Percentiles rank a stretch among this genome's conserved stretches.
These are phyloP conservation scores for Pleurotus tuoliensis DNA, from an alignment of 768 basidiomycete species.

Conservation along the genomic window DNA sequence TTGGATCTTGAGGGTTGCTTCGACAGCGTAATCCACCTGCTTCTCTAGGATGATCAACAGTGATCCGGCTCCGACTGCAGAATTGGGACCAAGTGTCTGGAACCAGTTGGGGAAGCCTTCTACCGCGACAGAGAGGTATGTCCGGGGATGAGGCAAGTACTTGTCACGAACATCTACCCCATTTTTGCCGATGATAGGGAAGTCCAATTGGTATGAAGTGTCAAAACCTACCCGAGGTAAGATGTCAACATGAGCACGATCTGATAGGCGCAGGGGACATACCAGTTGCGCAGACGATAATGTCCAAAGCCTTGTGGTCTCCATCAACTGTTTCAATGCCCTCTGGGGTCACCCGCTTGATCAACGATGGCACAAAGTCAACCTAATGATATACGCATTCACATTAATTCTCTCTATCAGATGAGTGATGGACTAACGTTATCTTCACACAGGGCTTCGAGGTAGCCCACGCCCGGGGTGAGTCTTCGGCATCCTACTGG, in stretches of 20 bases:
- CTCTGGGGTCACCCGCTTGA: conserved; percentile 45
- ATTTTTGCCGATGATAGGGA: conserved; percentile 50
- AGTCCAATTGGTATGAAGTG: conserved; percentile 41
- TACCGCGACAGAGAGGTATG: conserved; percentile 56
- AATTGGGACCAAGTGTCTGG: conserved; percentile 52
- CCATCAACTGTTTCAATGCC: conserved; percentile 60
- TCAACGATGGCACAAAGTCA: conserved; percentile 47
- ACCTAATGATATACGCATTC: conserved; percentile 28
- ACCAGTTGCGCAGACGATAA: conserved; percentile 65
- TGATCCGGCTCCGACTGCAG: conserved; percentile 50
- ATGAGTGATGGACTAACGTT: conserved; percentile 36
- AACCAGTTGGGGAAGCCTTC: conserved; percentile 74
- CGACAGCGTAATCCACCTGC: conserved; percentile 53
- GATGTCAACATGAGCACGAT: background rate
- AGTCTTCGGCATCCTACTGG: conserved; percentile 57
- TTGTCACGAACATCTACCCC: conserved; percentile 50
- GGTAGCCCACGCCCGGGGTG: conserved; percentile 65
- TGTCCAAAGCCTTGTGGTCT: conserved; percentile 47
- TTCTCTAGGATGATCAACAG: conserved; percentile 53
- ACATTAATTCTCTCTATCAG: background rate
- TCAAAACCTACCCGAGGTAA: conserved; percentile 43
- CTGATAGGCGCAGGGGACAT: conserved; percentile 1
- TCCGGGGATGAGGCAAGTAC: conserved; percentile 49
- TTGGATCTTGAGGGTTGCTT: conserved; percentile 56
- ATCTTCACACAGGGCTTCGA: conserved; percentile 60